Conservation (phyloP, 495 filamentous ascomycete species). For the Venustampulla echinocandica region DNA sequence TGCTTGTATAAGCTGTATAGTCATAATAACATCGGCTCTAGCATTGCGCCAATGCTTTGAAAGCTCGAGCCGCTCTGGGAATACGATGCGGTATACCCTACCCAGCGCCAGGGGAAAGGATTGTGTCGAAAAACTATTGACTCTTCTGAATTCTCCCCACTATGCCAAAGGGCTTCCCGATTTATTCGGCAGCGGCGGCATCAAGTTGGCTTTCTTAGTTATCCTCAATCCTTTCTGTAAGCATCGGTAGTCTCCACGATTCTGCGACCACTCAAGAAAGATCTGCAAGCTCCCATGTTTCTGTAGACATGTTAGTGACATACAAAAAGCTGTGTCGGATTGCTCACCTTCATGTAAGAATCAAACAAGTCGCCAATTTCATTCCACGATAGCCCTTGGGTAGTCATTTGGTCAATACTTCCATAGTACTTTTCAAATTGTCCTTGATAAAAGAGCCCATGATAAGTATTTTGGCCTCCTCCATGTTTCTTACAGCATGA, state of each 20-base stretch:
- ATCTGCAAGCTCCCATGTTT: background rate
- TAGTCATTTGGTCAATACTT: background rate
- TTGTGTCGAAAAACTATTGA: background rate
- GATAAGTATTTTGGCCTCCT: background rate
- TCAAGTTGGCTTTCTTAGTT: background rate
- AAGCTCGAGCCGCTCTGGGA: conserved; percentile 2
- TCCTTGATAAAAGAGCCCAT: background rate
- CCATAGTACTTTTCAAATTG: background rate
- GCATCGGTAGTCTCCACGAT: background rate
- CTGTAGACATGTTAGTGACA: background rate
- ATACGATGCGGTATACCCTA: conserved; percentile 2
- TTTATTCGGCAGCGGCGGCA: background rate
- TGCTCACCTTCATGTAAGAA: background rate
- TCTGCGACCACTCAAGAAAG: background rate
- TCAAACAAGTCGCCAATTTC: background rate
- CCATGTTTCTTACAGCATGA: background rate
- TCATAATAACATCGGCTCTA: conserved; percentile 1
- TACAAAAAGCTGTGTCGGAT: background rate
- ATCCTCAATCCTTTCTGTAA: background rate
- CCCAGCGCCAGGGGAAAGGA: background rate
- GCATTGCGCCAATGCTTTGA: background rate
- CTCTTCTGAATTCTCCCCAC: background rate
- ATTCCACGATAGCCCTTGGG: background rate
- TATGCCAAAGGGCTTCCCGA: conserved; percentile 2
- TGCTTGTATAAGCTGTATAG: background rate